Evolutionary conservation across 106 monocot genomes (phyloP).

Genomic region (Phalaenopsis aphrodite): DNA sequence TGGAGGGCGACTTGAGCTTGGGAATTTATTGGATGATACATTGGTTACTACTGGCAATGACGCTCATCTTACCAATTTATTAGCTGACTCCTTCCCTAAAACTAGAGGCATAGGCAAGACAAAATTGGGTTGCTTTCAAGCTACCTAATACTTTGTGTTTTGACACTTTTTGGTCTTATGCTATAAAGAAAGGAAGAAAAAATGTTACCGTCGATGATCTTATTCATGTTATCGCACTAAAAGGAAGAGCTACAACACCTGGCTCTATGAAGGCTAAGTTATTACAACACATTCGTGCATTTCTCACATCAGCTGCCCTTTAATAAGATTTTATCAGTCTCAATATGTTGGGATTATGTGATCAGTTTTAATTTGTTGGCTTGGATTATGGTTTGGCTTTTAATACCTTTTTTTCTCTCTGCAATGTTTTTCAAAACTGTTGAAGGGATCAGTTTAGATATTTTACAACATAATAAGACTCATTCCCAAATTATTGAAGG

Average conservation of each 20-base stretch:
- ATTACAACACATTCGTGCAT: conserved; percentile 5
- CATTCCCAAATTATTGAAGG: no score
- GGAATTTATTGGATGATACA: no score
- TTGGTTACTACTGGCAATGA: no score
- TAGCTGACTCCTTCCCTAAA: no score
- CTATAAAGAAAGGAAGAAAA: conserved; percentile 95
- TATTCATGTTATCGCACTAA: conserved; percentile 83
- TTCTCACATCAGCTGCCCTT: conserved; percentile 10
- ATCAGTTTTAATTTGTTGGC: neutral
- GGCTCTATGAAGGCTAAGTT: conserved; percentile 5
- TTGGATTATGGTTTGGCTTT: neutral
- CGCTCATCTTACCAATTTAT: no score
- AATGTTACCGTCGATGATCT: conserved; percentile 98
- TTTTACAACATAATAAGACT: no score
- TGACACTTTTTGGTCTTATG: no score
- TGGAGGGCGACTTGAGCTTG: no score
- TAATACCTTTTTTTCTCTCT: neutral
- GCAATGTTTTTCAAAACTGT: neutral
- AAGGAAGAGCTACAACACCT: conserved; percentile 45
- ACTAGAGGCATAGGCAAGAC: no score
- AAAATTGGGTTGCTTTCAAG: no score
- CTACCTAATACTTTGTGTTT: no score
- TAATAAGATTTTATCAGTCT: neutral
- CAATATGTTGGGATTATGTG: neutral
- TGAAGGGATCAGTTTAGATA: neutral